Percentiles rank a stretch among this genome's conserved stretches.
Conservation (phyloP, 805 yeast genomes). For the Candida nonsorbophila region DNA sequence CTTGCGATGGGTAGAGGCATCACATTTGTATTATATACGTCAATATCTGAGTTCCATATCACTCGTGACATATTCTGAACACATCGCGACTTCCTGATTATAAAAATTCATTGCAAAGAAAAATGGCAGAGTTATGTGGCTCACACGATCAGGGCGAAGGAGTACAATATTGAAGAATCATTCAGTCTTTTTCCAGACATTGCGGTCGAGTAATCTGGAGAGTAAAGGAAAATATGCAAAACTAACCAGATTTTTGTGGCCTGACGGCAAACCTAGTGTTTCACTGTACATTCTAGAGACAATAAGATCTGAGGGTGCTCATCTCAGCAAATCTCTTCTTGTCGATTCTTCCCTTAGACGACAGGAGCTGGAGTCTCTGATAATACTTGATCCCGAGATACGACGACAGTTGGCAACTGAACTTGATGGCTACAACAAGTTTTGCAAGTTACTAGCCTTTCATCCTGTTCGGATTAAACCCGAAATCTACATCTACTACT, state of each 20-base stretch:
- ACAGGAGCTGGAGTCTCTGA: not conserved
- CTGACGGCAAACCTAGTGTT: too few relatives aligned
- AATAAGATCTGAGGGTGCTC: too few relatives aligned
- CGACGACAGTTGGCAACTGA: slow-evolving; percentile 13
- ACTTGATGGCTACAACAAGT: slow-evolving; percentile 23
- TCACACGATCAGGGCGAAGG: slow-evolving; percentile 2
- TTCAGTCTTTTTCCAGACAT: not conserved
- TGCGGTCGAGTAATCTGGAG: not conserved
- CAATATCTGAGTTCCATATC: slow-evolving; percentile 42
- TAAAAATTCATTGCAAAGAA: slow-evolving; percentile 1
- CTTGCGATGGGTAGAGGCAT: slow-evolving; percentile 36
- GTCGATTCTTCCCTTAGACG: not conserved
- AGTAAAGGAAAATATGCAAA: not conserved
- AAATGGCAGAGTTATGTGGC: too few relatives aligned
- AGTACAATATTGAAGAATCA: not conserved
- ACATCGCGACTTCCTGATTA: too few relatives aligned
- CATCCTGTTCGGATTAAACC: slow-evolving; percentile 29
- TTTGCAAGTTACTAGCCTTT: slow-evolving; percentile 22
- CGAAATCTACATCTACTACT: slow-evolving; percentile 15
- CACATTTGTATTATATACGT: slow-evolving; percentile 33
- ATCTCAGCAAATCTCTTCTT: not conserved
- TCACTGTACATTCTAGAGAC: too few relatives aligned
- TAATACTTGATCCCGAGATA: slow-evolving; percentile 11
- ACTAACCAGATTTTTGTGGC: not conserved
- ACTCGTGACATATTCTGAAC: slow-evolving; percentile 47